These are phyloP conservation scores for Trichomonas vaginalis DNA, from an alignment of 208 protist species.

Conservation along the genomic window DNA sequence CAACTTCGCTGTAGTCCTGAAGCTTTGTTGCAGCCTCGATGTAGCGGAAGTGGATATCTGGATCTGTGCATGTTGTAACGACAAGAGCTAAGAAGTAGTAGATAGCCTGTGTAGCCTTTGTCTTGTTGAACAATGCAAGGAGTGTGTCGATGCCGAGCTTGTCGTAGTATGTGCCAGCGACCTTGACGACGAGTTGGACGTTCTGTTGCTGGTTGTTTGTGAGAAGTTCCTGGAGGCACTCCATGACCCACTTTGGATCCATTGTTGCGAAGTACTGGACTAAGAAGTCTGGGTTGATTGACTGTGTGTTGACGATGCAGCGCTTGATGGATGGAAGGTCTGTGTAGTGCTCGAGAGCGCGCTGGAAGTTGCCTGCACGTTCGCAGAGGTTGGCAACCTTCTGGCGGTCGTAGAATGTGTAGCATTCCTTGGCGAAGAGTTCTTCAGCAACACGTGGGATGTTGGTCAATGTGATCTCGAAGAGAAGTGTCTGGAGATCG, in stretches of 20 bases:
- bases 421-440: conserved; percentile 74
- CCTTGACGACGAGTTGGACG: conserved; percentile 86
- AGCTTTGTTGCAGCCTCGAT: conserved; percentile 91
- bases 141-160: conserved; percentile 70
- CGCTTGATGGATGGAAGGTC: conserved; percentile 88
- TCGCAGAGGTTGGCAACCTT: conserved; percentile 90
- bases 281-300: conserved; percentile 5
- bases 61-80: conserved; percentile 75
- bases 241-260: conserved; percentile 73
- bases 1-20: conserved; percentile 87
- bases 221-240: conserved; percentile 83
- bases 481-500: conserved; percentile 88
- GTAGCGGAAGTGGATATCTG: conserved; percentile 97
- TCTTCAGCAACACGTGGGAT: conserved; percentile 81
- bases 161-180: conserved; percentile 91
- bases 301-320: conserved; percentile 54
- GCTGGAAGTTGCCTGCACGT: conserved; percentile 67
- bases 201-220: conserved; percentile 71
- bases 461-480: conserved; percentile 91
- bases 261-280: conserved; percentile 76
- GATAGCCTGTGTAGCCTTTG: conserved; percentile 75
- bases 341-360: conserved; percentile 90
- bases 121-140: conserved; percentile 59
- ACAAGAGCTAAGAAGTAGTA: conserved; percentile 88
- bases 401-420: conserved; percentile 83